phyloP scores from a whole-genome alignment of 768 basidiomycete species.

The Rhizopogon salebrosus region DNA sequence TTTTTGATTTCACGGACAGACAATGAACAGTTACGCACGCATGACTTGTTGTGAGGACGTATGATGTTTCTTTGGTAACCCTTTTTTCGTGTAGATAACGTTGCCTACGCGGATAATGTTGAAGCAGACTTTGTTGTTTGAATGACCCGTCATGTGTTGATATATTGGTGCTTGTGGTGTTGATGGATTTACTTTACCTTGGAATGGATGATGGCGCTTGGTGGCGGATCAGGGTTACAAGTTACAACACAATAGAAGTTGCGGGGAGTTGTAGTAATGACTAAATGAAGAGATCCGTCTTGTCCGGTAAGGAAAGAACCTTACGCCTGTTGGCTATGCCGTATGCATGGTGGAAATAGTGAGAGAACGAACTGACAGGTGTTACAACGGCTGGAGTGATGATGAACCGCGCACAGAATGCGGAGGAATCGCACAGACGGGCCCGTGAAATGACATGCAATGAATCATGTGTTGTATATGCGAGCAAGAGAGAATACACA shows the following conservation, averaged over 20 bases:
- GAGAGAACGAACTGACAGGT: background rate
- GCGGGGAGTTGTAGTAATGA: background rate
- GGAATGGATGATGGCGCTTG: background rate
- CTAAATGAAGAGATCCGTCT: background rate
- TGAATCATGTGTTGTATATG: conserved; percentile 16
- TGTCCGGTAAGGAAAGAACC: background rate
- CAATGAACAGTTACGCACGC: conserved; percentile 15
- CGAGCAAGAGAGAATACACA: conserved; percentile 17
- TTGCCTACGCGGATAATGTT: background rate
- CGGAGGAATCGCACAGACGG: background rate
- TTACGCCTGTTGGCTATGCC: background rate
- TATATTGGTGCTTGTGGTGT: background rate
- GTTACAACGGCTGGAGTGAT: too few species aligned
- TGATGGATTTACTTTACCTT: too few species aligned
- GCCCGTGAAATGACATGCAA: background rate
- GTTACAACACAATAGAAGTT: background rate
- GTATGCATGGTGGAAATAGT: background rate
- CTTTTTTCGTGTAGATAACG: background rate
- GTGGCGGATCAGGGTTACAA: background rate
- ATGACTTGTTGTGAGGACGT: background rate
- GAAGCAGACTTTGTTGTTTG: background rate
- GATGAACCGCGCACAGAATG: background rate
- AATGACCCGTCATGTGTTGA: background rate
- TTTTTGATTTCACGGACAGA: background rate
- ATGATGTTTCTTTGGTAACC: background rate